phyloP scores from a whole-genome alignment of 2,329 filamentous ascomycete species.

The Neospermospora avenae region DNA sequence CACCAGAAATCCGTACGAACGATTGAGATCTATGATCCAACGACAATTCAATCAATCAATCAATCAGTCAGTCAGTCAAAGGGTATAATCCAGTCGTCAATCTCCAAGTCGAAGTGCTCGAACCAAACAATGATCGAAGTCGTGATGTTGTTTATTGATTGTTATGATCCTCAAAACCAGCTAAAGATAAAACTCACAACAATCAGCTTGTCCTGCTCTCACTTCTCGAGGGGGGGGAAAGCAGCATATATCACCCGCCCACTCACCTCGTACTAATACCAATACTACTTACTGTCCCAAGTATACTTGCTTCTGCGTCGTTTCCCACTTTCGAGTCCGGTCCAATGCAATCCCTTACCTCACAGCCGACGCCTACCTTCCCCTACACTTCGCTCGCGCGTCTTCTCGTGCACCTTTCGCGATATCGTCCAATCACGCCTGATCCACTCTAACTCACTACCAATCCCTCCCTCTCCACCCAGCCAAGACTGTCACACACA shows the following conservation, averaged over 20 bases:
- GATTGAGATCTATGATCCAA: background rate
- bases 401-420: slow-evolving; percentile 1
- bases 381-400: background rate
- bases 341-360: background rate
- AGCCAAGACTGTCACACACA: too few relatives aligned
- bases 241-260: slow-evolving; percentile 20
- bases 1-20: background rate
- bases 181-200: background rate
- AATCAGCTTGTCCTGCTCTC: background rate
- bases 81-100: background rate
- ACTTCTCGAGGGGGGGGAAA: slow-evolving; percentile 9
- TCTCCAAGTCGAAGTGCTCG: background rate
- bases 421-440: background rate
- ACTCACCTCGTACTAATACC: background rate
- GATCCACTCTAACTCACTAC: background rate
- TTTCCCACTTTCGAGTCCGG: background rate
- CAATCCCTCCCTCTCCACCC: too few relatives aligned
- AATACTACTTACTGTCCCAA: background rate
- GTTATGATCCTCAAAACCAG: background rate
- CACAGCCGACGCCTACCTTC: background rate
- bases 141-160: slow-evolving; percentile 4
- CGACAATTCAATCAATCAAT: background rate
- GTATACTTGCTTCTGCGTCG: background rate
- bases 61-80: background rate
- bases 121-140: background rate